These are phyloP conservation scores for Lactifluus piperatus DNA, from an alignment of 768 basidiomycete genomes.

Conservation along the genomic window DNA sequence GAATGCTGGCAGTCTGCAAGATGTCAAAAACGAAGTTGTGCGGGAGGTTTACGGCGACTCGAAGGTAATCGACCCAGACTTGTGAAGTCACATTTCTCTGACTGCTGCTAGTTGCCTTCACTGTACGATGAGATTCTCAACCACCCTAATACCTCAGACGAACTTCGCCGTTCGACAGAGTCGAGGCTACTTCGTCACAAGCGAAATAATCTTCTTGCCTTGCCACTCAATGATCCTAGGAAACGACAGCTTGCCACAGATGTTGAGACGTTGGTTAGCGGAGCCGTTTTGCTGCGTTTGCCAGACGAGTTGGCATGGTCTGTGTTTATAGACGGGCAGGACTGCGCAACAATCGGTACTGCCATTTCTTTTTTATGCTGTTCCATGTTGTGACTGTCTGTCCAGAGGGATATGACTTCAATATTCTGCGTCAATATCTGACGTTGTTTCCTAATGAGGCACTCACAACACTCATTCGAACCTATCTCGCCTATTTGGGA, in stretches of 20 bases:
- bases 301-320: constrained; percentile 81
- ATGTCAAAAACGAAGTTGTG: constrained; percentile 54
- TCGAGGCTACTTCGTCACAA: constrained; percentile 62
- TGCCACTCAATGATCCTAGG: constrained; percentile 45
- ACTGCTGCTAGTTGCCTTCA: constrained; percentile 46
- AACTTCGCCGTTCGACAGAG: constrained; percentile 70
- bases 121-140: constrained; percentile 76
- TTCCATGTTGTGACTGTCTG: constrained; percentile 6
- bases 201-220: constrained; percentile 48
- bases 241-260: constrained; percentile 38
- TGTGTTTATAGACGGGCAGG: constrained; percentile 62
- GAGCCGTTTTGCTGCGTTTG: constrained; percentile 65
- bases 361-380: neutral
- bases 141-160: constrained; percentile 72
- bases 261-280: constrained; percentile 63
- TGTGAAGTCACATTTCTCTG: neutral
- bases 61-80: constrained; percentile 33
- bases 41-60: constrained; percentile 56
- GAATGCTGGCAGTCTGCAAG: constrained; percentile 51
- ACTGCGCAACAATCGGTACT: constrained; percentile 57
- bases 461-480: constrained; percentile 48
- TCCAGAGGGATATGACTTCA: constrained; percentile 53
- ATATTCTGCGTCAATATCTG: constrained; percentile 50
- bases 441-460: constrained; percentile 53
- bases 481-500: constrained; percentile 59